Conservation (phyloP, 345 rosid species). For the Durio zibethinus region DNA sequence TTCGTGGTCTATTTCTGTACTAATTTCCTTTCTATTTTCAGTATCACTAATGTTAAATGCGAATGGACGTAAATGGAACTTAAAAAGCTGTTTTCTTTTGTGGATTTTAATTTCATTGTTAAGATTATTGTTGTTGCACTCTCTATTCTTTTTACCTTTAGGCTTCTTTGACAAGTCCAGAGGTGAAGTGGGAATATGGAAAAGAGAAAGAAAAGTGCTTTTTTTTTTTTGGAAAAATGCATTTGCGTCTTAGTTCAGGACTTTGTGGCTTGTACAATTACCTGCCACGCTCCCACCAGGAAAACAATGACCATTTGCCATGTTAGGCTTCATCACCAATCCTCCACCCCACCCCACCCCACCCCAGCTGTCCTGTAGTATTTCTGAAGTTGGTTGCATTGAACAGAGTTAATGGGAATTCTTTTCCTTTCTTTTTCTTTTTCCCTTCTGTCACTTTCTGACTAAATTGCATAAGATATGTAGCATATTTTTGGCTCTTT, state of each 20-base stretch:
- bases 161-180: background rate
- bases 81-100: background rate
- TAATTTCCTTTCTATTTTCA: background rate
- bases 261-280: background rate
- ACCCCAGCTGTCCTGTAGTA: background rate
- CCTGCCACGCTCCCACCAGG: background rate
- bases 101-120: background rate
- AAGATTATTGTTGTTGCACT: background rate
- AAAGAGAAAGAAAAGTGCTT: background rate
- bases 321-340: constrained; percentile 3
- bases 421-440: background rate
- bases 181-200: background rate
- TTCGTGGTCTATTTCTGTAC: background rate
- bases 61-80: background rate
- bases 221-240: background rate
- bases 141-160: background rate
- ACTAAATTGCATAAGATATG: background rate
- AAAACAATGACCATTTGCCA: background rate
- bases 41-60: background rate
- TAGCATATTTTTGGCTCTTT: background rate
- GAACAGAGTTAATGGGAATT: background rate
- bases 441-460: background rate
- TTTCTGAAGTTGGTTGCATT: background rate
- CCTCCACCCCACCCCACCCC: too few relatives aligned
- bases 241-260: background rate